These are phyloP conservation scores for Microascus cirrosus DNA, from an alignment of 2,329 filamentous ascomycete genomes.

Conservation along the genomic window DNA sequence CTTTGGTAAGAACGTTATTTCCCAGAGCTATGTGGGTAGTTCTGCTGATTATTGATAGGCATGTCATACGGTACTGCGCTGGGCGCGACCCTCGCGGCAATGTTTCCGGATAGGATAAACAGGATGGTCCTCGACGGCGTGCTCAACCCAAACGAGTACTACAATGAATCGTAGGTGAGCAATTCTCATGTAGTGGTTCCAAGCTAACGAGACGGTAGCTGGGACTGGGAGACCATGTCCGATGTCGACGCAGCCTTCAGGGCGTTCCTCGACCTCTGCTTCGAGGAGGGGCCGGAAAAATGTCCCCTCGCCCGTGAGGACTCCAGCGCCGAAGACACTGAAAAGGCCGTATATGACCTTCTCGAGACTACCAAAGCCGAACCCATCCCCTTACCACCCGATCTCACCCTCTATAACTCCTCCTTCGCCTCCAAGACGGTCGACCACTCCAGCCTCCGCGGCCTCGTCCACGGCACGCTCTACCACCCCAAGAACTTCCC, in stretches of 20 bases:
- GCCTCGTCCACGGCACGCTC: conserved; percentile 27
- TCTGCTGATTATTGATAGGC: conserved; percentile 9
- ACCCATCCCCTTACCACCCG: conserved; percentile 9
- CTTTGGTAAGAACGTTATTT: conserved; percentile 15
- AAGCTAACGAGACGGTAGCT: not conserved
- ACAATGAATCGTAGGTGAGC: conserved; percentile 12
- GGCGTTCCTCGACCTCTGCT: conserved; percentile 13
- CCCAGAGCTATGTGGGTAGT: not conserved
- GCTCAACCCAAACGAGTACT: conserved; percentile 19
- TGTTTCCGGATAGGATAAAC: conserved; percentile 24
- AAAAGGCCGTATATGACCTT: conserved; percentile 11
- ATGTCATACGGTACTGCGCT: conserved; percentile 26
- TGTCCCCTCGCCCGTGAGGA: conserved; percentile 13
- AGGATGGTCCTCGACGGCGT: conserved; percentile 20
- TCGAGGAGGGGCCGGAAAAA: conserved; percentile 8
- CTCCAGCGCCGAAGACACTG: conserved; percentile 11
- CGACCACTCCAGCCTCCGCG: conserved; percentile 35
- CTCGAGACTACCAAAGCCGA: conserved; percentile 12
- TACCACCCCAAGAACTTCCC: conserved; percentile 33
- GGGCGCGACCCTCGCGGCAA: conserved; percentile 23
- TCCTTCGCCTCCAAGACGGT: conserved; percentile 19
- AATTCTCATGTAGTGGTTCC: not conserved
- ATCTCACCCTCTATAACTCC: conserved; percentile 11
- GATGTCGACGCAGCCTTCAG: conserved; percentile 15
- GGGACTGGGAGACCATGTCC: conserved; percentile 13